Evolutionary conservation across 768 basidiomycete genomes (phyloP), one percentile per base, ranked within the genome.

Genomic region (Calvatia gigantea): DNA sequence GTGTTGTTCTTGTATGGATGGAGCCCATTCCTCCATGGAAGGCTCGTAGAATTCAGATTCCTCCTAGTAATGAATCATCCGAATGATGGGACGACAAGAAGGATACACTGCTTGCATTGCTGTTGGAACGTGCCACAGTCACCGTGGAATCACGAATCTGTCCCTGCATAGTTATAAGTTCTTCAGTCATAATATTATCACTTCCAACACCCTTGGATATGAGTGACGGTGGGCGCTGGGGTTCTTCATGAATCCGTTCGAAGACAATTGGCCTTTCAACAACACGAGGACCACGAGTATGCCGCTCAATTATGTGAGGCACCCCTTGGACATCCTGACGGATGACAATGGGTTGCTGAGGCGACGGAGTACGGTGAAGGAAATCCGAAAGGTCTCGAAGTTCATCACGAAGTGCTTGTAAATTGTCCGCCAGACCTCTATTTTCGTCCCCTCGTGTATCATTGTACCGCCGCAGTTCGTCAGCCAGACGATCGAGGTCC

Each of bases 341-440:
- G 43, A 31, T 61, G 48, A 39, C 60, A 55, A 54, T 64, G 60
- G 47, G 59, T 38, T 54, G 64, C 45, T 32, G 55, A 17, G 71
- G 73, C 1, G 74, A 62, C 2, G 69, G 70, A 3, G 72, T 75
- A 15, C 74, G 76, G 55, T 76, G 82, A 15, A 87, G 67, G 58
- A 76, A 80, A 27, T 81, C 72, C 0, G 84, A 79, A 9, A 94
- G 74, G 42, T 85, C 82, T 11, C 75, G 76, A 2, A 96, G 71
- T 60, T 89, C 85, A 33, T 85, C 75, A 55, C 87, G 80, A 35
- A 97, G 81, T 0, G 83, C 80, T 49, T 80, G 80, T 3, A 96
- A 75, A 63, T 88, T 85, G 43, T 82, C 83, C 0, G 79, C 76
- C 6, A 94, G 65, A 14, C 85, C 85, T 25, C 80, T 75, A 28